Evolutionary conservation across 139 green algal genomes (phyloP).

Genomic region (Tetratostichococcus sp.): DNA sequence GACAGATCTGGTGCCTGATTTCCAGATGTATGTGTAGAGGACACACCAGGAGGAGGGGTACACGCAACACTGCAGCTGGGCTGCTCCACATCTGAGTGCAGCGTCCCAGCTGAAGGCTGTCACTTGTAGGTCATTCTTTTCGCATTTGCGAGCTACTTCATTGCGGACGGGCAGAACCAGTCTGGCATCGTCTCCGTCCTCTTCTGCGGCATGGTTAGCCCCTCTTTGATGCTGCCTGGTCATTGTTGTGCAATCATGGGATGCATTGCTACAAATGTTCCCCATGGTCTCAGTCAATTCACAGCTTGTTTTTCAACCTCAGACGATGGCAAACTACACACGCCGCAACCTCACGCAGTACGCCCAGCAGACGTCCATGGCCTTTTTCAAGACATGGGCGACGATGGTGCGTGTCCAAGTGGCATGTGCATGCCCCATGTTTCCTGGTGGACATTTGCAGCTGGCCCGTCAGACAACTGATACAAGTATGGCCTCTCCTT

Average conservation of each 20-base stretch:
- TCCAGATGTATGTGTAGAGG: too few species aligned
- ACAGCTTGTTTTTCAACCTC: slow-evolving; percentile 8
- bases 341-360: background rate
- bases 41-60: too few species aligned
- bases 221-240: background rate
- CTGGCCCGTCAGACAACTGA: too few species aligned
- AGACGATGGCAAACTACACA: background rate
- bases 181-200: slow-evolving; percentile 73
- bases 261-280: too few species aligned
- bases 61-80: too few species aligned
- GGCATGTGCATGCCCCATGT: too few species aligned
- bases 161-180: slow-evolving; percentile 42
- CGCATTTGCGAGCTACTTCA: slow-evolving; percentile 51
- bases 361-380: background rate
- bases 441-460: background rate
- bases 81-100: too few species aligned
- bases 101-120: too few species aligned
- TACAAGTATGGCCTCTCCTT: too few species aligned
- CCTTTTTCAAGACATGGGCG: slow-evolving; percentile 45
- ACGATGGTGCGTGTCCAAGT: background rate
- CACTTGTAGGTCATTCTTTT: slow-evolving; percentile 44
- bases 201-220: slow-evolving; percentile 57
- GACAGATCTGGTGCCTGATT: background rate
- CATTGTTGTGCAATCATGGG: too few species aligned
- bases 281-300: too few species aligned